phyloP scores from a whole-genome alignment of 2,329 filamentous ascomycete species.

The Aspergillus sergii region DNA sequence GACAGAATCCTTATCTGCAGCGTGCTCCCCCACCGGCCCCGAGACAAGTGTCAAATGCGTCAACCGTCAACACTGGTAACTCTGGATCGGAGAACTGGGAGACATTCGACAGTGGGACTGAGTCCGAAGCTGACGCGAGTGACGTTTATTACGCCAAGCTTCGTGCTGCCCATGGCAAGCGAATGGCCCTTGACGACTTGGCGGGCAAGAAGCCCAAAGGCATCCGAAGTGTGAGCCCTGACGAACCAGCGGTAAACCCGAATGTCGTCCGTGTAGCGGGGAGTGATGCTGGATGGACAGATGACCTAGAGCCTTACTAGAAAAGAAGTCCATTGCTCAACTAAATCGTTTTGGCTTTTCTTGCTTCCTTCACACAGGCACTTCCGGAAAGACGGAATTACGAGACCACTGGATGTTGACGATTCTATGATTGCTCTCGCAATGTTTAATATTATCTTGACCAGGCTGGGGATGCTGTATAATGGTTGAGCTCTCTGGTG shows the following conservation, averaged over 20 bases:
- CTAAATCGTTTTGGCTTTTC: constrained; percentile 5
- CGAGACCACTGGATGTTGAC: constrained; percentile 27
- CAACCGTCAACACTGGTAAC: constrained; percentile 63
- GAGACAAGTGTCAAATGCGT: constrained; percentile 74
- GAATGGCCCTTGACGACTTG: constrained; percentile 51
- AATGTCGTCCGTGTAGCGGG: constrained; percentile 50
- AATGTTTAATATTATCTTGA: constrained; percentile 15
- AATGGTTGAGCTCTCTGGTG: constrained; percentile 13
- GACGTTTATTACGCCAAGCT: constrained; percentile 82
- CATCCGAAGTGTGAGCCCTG: constrained; percentile 50
- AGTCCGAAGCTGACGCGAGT: constrained; percentile 71
- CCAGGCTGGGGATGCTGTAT: constrained; percentile 4
- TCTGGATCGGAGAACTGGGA: constrained; percentile 97
- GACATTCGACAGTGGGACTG: constrained; percentile 84
- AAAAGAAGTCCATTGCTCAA: background rate
- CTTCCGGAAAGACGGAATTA: constrained; percentile 23
- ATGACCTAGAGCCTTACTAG: constrained; percentile 51
- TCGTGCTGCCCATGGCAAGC: constrained; percentile 68
- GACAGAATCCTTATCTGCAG: constrained; percentile 39
- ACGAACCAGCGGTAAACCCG: constrained; percentile 43
- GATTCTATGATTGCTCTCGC: constrained; percentile 30
- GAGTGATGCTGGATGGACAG: constrained; percentile 58
- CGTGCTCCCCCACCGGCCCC: constrained; percentile 43
- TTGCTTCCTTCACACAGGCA: constrained; percentile 16
- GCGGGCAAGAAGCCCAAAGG: constrained; percentile 48